Evolutionary conservation across 1,284 basidiomycete species (phyloP).

Genomic region (Cutaneotrichosporon cavernicola): DNA sequence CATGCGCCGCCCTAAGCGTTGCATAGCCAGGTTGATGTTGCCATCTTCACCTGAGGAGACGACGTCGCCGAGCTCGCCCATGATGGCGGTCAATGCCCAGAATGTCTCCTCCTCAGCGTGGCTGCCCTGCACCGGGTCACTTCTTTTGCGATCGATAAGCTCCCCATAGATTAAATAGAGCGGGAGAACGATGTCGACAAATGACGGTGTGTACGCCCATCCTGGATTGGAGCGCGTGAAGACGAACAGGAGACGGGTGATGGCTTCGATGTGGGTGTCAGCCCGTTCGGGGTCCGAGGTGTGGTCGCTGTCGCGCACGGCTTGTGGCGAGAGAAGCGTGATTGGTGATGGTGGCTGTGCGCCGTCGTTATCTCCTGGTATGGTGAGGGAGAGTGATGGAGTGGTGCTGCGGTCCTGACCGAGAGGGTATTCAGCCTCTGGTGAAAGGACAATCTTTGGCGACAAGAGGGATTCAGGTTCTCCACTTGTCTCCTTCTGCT

Average conservation of each 20-base stretch:
- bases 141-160: slow-evolving; percentile 11
- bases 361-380: slow-evolving; percentile 13
- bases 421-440: slow-evolving; percentile 15
- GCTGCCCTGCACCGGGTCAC: slow-evolving; percentile 6
- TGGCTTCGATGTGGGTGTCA: slow-evolving; percentile 48
- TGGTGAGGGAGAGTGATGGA: slow-evolving; percentile 30
- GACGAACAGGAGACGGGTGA: slow-evolving; percentile 50
- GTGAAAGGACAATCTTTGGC: slow-evolving; percentile 35
- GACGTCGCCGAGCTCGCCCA: slow-evolving; percentile 37
- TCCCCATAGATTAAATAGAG: slow-evolving; percentile 48
- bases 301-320: slow-evolving; percentile 20
- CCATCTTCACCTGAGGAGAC: slow-evolving; percentile 18
- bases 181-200: slow-evolving; percentile 47
- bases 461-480: slow-evolving; percentile 21
- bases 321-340: slow-evolving; percentile 40
- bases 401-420: slow-evolving; percentile 11
- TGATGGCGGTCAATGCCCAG: slow-evolving; percentile 45
- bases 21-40: slow-evolving; percentile 23
- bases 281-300: slow-evolving; percentile 28
- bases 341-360: slow-evolving; percentile 34
- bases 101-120: slow-evolving; percentile 50
- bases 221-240: slow-evolving; percentile 45
- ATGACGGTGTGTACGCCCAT: slow-evolving; percentile 42
- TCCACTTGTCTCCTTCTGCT: slow-evolving; percentile 15
- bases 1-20: slow-evolving; percentile 34